Percentiles rank a stretch among this genome's conserved stretches.
Conservation (phyloP, 108 stramenopile species). For the Pseudonitzschia delicatissima region DNA sequence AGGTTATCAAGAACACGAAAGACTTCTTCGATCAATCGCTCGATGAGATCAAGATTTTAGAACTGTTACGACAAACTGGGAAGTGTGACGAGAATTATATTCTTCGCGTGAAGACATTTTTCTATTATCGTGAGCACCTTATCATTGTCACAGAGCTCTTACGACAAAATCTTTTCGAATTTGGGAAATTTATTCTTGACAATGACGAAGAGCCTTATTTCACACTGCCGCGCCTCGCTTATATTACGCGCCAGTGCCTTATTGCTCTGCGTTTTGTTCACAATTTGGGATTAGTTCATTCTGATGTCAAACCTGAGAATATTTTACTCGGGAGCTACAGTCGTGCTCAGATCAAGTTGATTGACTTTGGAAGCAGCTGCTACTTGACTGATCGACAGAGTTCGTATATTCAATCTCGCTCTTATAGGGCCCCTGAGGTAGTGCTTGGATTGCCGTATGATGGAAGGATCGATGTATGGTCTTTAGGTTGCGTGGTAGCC, state of each 20-base stretch:
- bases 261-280: constrained; percentile 93
- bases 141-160: constrained; percentile 97
- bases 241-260: constrained; percentile 83
- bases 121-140: constrained; percentile 97
- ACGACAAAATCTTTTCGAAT: constrained; percentile 96
- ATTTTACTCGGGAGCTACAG: constrained; percentile 87
- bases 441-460: constrained; percentile 90
- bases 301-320: constrained; percentile 99
- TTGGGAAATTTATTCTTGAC: constrained; percentile 82
- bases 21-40: constrained; percentile 98
- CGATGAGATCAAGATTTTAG: constrained; percentile 97
- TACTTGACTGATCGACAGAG: constrained; percentile 93
- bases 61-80: constrained; percentile 80
- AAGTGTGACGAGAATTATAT: constrained; percentile 79
- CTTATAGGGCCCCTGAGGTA: constrained; percentile 98
- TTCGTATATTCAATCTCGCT: constrained; percentile 95
- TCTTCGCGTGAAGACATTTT: constrained; percentile 90
- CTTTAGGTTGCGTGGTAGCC: constrained; percentile 92
- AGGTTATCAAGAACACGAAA: constrained; percentile 99
- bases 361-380: constrained; percentile 98
- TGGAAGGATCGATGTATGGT: constrained; percentile 94
- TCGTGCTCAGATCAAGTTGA: constrained; percentile 88
- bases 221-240: constrained; percentile 83
- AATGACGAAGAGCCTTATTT: constrained; percentile 87
- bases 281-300: constrained; percentile 89